Percentiles rank a stretch among this genome's conserved stretches.
phyloP scores from a whole-genome alignment of 768 basidiomycete genomes.

The Fomitopsis serialis region DNA sequence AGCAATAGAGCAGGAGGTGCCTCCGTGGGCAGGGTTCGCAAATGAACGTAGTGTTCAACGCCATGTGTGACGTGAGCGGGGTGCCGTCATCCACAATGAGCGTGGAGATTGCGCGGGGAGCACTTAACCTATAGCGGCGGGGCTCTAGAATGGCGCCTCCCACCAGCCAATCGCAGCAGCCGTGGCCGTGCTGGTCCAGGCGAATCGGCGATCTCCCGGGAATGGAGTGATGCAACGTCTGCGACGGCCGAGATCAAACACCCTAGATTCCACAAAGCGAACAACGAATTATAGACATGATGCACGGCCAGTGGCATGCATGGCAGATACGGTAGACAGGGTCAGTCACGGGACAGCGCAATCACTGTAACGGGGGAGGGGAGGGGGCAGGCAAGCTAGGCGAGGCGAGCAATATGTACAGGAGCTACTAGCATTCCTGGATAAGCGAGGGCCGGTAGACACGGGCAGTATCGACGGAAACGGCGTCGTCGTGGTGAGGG shows the following conservation, averaged over 20 bases:
- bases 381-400: neutral
- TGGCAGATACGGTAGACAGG: slow-evolving; percentile 8
- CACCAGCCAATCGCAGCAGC: neutral
- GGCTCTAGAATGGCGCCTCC: neutral
- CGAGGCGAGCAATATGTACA: slow-evolving; percentile 2
- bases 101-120: neutral
- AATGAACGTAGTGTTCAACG: neutral
- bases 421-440: slow-evolving; percentile 53
- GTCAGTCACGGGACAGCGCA: slow-evolving; percentile 8
- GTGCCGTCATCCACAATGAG: neutral
- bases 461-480: slow-evolving; percentile 32
- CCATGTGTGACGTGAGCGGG: neutral
- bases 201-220: neutral
- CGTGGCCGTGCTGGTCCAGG: too few relatives aligned
- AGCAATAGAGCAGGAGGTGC: too few relatives aligned
- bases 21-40: neutral
- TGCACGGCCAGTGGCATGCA: slow-evolving; percentile 7
- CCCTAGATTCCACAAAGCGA: slow-evolving; percentile 14
- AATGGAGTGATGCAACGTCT: slow-evolving; percentile 1
- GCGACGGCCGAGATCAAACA: slow-evolving; percentile 11
- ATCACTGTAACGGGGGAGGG: slow-evolving; percentile 7
- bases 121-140: neutral
- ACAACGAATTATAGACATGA: slow-evolving; percentile 10
- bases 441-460: slow-evolving; percentile 34
- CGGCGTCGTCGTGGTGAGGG: slow-evolving; percentile 50